Conservation (phyloP, 73 alveolate species). For the Paramecium biaurelia region DNA sequence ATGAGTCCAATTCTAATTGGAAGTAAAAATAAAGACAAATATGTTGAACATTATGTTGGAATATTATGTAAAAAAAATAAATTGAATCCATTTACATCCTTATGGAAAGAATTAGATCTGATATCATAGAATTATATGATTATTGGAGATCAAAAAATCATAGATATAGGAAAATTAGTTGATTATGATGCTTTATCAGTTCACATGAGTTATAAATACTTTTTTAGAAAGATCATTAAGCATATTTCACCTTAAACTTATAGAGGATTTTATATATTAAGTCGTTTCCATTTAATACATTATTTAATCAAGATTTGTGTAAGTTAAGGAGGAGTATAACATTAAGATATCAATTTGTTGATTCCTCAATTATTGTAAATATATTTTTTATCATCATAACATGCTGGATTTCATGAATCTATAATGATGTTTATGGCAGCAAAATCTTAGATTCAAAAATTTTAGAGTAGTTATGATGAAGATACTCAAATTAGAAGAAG, state of each 20-base stretch:
- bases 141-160: background rate
- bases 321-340: background rate
- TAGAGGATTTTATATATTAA: constrained; percentile 33
- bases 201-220: constrained; percentile 26
- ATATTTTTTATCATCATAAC: constrained; percentile 8
- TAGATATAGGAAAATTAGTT: constrained; percentile 30
- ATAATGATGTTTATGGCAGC: constrained; percentile 38
- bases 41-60: constrained; percentile 37
- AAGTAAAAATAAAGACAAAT: constrained; percentile 9
- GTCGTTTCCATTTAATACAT: constrained; percentile 28
- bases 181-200: constrained; percentile 53
- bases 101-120: constrained; percentile 32
- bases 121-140: constrained; percentile 15
- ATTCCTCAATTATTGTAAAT: background rate
- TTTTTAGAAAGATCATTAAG: constrained; percentile 45
- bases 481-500: background rate
- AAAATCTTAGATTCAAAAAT: background rate
- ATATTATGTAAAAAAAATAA: background rate
- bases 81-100: constrained; percentile 3
- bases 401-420: constrained; percentile 56
- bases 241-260: constrained; percentile 24
- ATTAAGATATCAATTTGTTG: constrained; percentile 1
- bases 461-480: background rate
- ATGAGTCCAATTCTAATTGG: constrained; percentile 44
- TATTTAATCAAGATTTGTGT: constrained; percentile 11